Base-by-base conservation (phyloP, 768 basidiomycete genomes). In the Podaxis carcinomalis region DNA sequence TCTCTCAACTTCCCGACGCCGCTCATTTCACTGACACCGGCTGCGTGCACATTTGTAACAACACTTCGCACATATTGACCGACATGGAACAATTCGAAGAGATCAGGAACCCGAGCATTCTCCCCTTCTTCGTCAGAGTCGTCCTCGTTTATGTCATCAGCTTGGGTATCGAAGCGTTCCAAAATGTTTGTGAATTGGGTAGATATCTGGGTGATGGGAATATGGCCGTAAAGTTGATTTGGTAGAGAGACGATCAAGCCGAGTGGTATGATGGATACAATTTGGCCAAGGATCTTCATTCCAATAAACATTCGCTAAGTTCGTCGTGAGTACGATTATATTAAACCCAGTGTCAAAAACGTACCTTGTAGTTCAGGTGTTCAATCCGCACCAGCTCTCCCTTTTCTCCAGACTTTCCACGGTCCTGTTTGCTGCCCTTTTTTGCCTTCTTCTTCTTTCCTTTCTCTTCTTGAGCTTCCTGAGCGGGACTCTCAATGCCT, bases 241-340 rank as follows among this genome's bases (percentile, higher is more conserved):
- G 97, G 96, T n/a, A 99, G 80, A 16, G 96, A 98, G 28, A 98
- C 79, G 61, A 98, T 83, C 62, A 99, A 82, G 49, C 93, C 90
- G 37, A 99, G 85, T 10, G 95, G 92, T 63, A 93, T 86, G 56
- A 98, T 83, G 27, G 89, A 83, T 66, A 92, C 81, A 55, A 99
- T 83, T 75, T 94, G 90, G n/a, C 87, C 89, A 37, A 98, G 77
- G 21, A 98, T 81, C 69, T 88, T 93, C 83, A 93, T 95, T 39
- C 95, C 95, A 37, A 86, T 77, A 47, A 79, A 74, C 11, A 97
- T 77, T 66, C 93, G 86, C 93, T 95, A 67, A 25, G 40, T 67
- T n/a, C 63, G 49, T 36, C 62, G 47, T 25, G 44, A 50, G 37
- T 35, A 21, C 44, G 54, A 66, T 35, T 35, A 35, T 27, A 23